Evolutionary conservation across 2,329 filamentous ascomycete species (phyloP), one percentile per base, ranked within the genome.

Genomic region (Sporothrix inflata): DNA sequence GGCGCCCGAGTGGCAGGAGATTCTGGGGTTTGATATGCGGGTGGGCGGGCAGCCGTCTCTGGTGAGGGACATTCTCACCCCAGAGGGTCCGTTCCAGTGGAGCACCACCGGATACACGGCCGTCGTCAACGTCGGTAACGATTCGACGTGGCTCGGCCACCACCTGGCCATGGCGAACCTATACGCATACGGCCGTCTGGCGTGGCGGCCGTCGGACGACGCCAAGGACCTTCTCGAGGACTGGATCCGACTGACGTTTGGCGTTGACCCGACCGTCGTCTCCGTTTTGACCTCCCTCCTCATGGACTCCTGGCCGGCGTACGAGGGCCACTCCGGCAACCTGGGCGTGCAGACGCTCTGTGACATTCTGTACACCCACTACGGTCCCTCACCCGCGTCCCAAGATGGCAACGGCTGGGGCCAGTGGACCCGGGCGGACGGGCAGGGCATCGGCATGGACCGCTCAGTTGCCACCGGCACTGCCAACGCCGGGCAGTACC

Each of bases 81-180:
- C 55, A 0, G 55, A 40, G 1, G 30, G 19, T 1, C 55, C 55
- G 3, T 91, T 91, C 78, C 84, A 85, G 60, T 83, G 86, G 30
- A 83, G 81, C 14, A 81, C 89, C 0, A 86, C 88, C 21, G 91
- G 90, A 0, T 92, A 85, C 74, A 89, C 89, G 0, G 90, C 85
- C 16, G 91, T 93, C 1, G 86, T 89, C 34, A 92, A 92, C 72
- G 90, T 91, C 1, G 91, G 91, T 0, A 86, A 83, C 0, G 89
- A 92, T 77, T 79, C 83, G 0, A 92, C 87, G 1, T 93, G 91
- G 91, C 82, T 92, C 0, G 91, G 91, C 11, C 89, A 87, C 73
- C 89, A 92, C 78, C 82, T 92, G 0, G 85, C 90, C 66, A 91
- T 92, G 89, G 89, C 89, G 0, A 92, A 93, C 77, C 80, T 93